A percentile compares a stretch with the other conserved stretches of the same genome.
Evolutionary conservation across 257 asterid species (phyloP).

Genomic region (Verbena officinalis): DNA sequence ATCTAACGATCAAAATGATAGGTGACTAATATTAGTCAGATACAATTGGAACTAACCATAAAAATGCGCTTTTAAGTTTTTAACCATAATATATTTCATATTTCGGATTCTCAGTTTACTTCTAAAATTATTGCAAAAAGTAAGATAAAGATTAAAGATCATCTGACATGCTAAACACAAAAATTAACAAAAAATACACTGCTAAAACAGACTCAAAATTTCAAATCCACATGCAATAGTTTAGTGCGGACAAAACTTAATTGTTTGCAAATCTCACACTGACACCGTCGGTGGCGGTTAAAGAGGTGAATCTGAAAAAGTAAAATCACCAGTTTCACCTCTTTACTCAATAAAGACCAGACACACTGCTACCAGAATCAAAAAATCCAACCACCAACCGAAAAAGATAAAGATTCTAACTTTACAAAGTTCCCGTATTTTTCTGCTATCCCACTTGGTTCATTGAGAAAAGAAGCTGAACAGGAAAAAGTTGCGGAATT

Average conservation of each 20-base stretch:
- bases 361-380: not conserved
- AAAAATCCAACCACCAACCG: not conserved
- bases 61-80: no score
- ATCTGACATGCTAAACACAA: no score
- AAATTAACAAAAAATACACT: no score
- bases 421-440: not conserved
- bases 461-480: not conserved
- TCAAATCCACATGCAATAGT: conserved; percentile 12
- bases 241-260: conserved; percentile 3
- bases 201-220: no score
- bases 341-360: conserved; percentile 14
- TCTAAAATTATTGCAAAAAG: no score
- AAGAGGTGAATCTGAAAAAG: conserved; percentile 2
- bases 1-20: no score
- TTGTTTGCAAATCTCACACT: conserved; percentile 22
- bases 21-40: no score
- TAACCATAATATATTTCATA: no score
- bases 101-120: no score
- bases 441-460: not conserved
- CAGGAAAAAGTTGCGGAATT: not conserved
- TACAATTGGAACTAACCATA: no score
- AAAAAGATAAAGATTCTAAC: not conserved
- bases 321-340: conserved; percentile 23
- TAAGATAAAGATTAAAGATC: no score
- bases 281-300: conserved; percentile 37